Evolutionary conservation across 768 basidiomycete genomes (phyloP), one percentile per base, ranked within the genome.

Genomic region (Gymnopilus junonius): DNA sequence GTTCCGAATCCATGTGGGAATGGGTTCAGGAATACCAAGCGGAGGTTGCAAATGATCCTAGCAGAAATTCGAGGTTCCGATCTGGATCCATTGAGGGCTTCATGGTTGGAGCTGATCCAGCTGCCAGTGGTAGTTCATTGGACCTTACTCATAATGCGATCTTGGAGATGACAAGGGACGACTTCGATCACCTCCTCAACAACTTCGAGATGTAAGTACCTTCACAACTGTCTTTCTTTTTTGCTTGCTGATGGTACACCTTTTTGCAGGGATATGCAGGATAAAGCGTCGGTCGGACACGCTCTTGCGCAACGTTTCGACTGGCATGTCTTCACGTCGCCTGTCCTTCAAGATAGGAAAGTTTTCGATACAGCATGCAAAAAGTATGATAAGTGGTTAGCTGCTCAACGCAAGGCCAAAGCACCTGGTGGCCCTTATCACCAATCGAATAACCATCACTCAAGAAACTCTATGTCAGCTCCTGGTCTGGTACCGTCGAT

Each of bases 1-100:
- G 90, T 67, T 80, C 86, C 0, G 91, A 92, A 73, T 80, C 86
- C 31, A 92, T 92, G 90, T 93, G 91, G 91, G 89, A 90, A 58
- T 92, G 87, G 85, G 82, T 92, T 3, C 69, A 77, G 21, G 82
- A 82, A 25, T 82, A 82, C 63, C 87, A 87, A 75, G 70, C 65
- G 12, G 62, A 65, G 37, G 65, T 59, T 40, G 32, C 53, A 32
- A 51, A 64, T 48, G 62, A 63, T 55, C 64, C 62, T 21, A 55
- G 43, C 66, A 51, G 43, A 48, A 23, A 29, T 14, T 46, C 32
- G 20, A 69, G 69, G 31, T 65, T 64, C 11, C 68, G 71, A 14
- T 68, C 73, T 6, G 71, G 68, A 7, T 67, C 68, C 20, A 69
- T 68, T 21, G 64, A 69, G 50, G 64, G 57, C 3, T 71, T 70